Evolutionary conservation across 306 rosid genomes (phyloP).

Genomic region (Rosa chinensis): DNA sequence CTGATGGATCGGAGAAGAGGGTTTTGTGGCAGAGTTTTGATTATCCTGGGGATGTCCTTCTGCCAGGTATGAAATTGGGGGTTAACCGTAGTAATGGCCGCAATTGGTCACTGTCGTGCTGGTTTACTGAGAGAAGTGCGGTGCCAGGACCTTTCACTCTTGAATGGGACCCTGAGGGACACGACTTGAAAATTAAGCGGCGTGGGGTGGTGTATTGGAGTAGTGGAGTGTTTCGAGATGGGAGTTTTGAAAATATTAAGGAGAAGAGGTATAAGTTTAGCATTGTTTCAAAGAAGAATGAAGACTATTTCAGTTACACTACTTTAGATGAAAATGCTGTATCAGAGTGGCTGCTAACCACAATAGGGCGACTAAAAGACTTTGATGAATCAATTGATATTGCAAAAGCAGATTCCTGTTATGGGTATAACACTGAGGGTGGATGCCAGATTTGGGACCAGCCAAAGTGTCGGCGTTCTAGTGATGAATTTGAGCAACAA

Average conservation of each 20-base stretch:
- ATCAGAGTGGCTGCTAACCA: no score
- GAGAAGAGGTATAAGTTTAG: not conserved
- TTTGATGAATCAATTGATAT: not conserved
- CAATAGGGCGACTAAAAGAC: no score
- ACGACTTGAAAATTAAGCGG: not conserved
- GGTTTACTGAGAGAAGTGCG: not conserved
- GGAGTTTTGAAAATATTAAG: not conserved
- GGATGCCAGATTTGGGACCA: not conserved
- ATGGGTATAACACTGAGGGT: not conserved
- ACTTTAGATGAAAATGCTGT: no score
- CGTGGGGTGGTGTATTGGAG: not conserved
- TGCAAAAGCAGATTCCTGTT: not conserved
- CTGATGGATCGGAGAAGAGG: not conserved
- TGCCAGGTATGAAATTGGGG: slow-evolving; percentile 12
- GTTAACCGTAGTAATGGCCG: not conserved
- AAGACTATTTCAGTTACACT: no score
- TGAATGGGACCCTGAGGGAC: not conserved
- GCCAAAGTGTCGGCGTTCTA: not conserved
- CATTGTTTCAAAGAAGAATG: not conserved
- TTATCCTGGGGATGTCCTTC: not conserved
- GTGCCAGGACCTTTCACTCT: not conserved
- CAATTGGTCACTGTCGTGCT: not conserved
- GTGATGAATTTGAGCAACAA: not conserved
- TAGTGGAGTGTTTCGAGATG: not conserved
- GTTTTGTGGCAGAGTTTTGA: slow-evolving; percentile 10